These are phyloP conservation scores for Pleurotus platypus DNA, from an alignment of 768 basidiomycete genomes.

Conservation along the genomic window DNA sequence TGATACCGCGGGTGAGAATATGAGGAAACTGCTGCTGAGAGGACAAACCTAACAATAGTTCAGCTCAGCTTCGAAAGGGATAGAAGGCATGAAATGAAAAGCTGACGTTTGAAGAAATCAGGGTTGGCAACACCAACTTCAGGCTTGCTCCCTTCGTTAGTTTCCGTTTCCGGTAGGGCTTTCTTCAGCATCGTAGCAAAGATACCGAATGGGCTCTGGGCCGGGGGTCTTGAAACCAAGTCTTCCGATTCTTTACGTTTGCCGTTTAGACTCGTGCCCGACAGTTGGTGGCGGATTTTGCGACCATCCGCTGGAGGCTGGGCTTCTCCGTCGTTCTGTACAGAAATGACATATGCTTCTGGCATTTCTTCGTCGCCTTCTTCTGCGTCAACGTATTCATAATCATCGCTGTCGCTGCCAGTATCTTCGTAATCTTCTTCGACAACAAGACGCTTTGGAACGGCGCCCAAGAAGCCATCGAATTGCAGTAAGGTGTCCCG, in stretches of 20 bases:
- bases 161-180: conserved; percentile 24
- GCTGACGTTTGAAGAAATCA: conserved; percentile 64
- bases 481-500: conserved; percentile 66
- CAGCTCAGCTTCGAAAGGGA: conserved; percentile 40
- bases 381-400: conserved; percentile 39
- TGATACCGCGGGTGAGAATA: conserved; percentile 61
- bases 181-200: conserved; percentile 64
- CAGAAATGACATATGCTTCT: conserved; percentile 34
- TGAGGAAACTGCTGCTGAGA: conserved; percentile 53
- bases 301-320: conserved; percentile 7
- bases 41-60: conserved; percentile 32
- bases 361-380: conserved; percentile 35
- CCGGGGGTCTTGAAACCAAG: conserved; percentile 1
- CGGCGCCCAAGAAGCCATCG: conserved; percentile 57
- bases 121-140: conserved; percentile 64
- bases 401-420: conserved; percentile 32
- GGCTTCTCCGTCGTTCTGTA: conserved; percentile 27
- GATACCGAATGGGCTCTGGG: conserved; percentile 58
- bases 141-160: conserved; percentile 24
- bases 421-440: conserved; percentile 39
- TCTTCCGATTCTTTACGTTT: conserved; percentile 1
- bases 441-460: conserved; percentile 48
- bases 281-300: conserved; percentile 28
- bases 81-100: conserved; percentile 4
- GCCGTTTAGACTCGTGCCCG: conserved; percentile 42